These are phyloP conservation scores for Zymoseptoria crescenta DNA, from an alignment of 2,329 filamentous ascomycete genomes.

Conservation along the genomic window DNA sequence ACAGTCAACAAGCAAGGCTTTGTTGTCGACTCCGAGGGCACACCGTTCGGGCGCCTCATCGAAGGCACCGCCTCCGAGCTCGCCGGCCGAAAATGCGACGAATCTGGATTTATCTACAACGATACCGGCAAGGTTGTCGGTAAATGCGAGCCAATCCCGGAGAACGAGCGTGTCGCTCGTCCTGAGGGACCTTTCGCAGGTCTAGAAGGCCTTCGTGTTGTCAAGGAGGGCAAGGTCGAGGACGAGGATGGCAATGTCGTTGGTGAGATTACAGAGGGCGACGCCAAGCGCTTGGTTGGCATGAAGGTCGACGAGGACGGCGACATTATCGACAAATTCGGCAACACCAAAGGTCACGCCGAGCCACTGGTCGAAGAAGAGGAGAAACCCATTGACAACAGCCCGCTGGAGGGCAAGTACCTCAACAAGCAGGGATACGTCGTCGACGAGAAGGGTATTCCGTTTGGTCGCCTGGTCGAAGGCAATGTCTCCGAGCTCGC, in stretches of 20 bases:
- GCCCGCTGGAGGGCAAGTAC: slow-evolving; percentile 45
- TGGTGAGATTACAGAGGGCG: slow-evolving; percentile 62
- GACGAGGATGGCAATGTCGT: slow-evolving; percentile 72
- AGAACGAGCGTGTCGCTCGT: slow-evolving; percentile 48
- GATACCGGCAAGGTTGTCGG: slow-evolving; percentile 50
- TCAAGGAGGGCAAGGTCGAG: slow-evolving; percentile 64
- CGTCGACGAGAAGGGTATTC: slow-evolving; percentile 46
- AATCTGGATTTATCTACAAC: slow-evolving; percentile 49
- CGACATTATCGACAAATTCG: slow-evolving; percentile 69
- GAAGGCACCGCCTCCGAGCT: slow-evolving; percentile 51
- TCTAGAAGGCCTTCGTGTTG: slow-evolving; percentile 55
- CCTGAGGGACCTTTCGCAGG: slow-evolving; percentile 62
- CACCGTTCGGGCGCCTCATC: slow-evolving; percentile 49
- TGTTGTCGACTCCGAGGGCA: slow-evolving; percentile 46
- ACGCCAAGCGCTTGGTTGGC: slow-evolving; percentile 64
- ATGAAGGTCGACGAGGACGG: slow-evolving; percentile 73
- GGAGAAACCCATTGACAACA: slow-evolving; percentile 40
- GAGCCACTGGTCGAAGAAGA: slow-evolving; percentile 44
- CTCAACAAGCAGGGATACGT: slow-evolving; percentile 56
- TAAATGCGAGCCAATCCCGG: slow-evolving; percentile 50
- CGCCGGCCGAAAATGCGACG: slow-evolving; percentile 48
- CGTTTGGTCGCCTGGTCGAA: slow-evolving; percentile 50
- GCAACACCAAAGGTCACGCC: slow-evolving; percentile 54
- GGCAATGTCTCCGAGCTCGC: slow-evolving; percentile 50
- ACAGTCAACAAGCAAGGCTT: slow-evolving; percentile 52